A percentile compares a stretch with the other conserved stretches of the same genome.
These are phyloP conservation scores for Cladosporium phlei DNA, from an alignment of 2,329 filamentous ascomycete genomes.

Conservation along the genomic window DNA sequence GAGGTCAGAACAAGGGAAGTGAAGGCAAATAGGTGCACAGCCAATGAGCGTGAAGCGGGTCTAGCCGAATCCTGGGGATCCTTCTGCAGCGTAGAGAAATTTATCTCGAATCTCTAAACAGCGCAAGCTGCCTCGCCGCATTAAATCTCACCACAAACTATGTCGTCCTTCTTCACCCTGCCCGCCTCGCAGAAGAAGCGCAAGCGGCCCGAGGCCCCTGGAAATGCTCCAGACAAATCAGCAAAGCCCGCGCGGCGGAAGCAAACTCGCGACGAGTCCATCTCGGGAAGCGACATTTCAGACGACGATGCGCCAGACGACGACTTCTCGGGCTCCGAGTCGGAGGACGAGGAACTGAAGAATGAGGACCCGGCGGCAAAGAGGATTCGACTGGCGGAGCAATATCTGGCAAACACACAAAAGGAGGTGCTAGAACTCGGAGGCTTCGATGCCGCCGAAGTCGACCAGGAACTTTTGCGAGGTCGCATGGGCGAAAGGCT, in stretches of 20 bases:
- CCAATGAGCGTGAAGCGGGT: too few relatives aligned
- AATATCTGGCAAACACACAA: conserved; percentile 86
- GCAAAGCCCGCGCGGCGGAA: conserved; percentile 39
- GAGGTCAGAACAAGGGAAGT: too few relatives aligned
- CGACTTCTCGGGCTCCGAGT: conserved; percentile 40
- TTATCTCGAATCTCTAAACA: too few relatives aligned
- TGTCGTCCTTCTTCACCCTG: conserved; percentile 95
- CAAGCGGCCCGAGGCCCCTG: conserved; percentile 57
- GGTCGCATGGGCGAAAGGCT: conserved; percentile 59
- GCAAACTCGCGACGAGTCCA: conserved; percentile 66
- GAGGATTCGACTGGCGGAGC: conserved; percentile 79
- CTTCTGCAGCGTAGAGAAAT: too few relatives aligned
- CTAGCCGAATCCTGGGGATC: too few relatives aligned
- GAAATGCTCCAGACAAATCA: conserved; percentile 50
- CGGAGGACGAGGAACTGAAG: conserved; percentile 64
- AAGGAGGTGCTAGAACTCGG: conserved; percentile 67
- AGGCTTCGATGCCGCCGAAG: conserved; percentile 89
- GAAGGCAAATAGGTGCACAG: too few relatives aligned
- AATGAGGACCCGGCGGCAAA: conserved; percentile 87
- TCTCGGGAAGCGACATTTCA: conserved; percentile 76
- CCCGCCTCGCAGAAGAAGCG: conserved; percentile 86
- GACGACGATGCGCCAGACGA: conserved; percentile 50
- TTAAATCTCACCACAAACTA: conserved; percentile 33
- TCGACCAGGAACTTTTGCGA: conserved; percentile 88
- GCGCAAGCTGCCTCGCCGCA: too few relatives aligned